Percentiles rank a stretch among this genome's conserved stretches.
These are phyloP conservation scores for Hypoxylon sp. DNA, from an alignment of 2,329 filamentous ascomycete genomes.

Conservation along the genomic window DNA sequence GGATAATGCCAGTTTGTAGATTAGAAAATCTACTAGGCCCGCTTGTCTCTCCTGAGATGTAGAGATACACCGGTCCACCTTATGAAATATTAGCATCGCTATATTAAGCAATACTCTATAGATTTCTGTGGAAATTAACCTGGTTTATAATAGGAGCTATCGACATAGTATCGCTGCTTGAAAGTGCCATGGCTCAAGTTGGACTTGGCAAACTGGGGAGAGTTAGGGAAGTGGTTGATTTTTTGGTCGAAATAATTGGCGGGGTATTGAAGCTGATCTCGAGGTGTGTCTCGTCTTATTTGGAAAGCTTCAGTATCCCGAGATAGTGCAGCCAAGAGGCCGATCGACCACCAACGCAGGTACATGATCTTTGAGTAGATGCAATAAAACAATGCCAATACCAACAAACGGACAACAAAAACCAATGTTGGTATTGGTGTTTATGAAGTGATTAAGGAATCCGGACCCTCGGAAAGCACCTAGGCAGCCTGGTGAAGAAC, in stretches of 20 bases:
- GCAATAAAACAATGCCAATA: constrained; percentile 9
- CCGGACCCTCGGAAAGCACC: constrained; percentile 20
- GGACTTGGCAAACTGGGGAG: constrained; percentile 54
- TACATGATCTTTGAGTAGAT: constrained; percentile 31
- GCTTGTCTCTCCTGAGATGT: constrained; percentile 54
- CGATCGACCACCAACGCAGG: constrained; percentile 36
- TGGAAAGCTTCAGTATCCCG: constrained; percentile 36
- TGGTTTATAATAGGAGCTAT: constrained; percentile 67
- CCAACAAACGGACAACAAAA: constrained; percentile 3
- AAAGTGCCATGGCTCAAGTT: constrained; percentile 65
- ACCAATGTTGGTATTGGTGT: constrained; percentile 4
- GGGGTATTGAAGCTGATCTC: constrained; percentile 48
- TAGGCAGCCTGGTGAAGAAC: neutral
- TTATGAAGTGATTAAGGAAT: constrained; percentile 24
- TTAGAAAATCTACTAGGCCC: constrained; percentile 51
- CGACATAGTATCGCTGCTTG: constrained; percentile 69
- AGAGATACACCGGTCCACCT: constrained; percentile 62
- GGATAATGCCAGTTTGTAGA: constrained; percentile 60
- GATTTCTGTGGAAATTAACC: constrained; percentile 35
- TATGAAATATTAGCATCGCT: constrained; percentile 30
- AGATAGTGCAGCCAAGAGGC: constrained; percentile 40
- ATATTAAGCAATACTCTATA: neutral
- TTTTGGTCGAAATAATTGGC: constrained; percentile 54
- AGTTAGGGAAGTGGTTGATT: constrained; percentile 64
- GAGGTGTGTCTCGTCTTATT: constrained; percentile 42